Evolutionary conservation across 2,329 filamentous ascomycete species (phyloP).

Genomic region (Xylariaceae sp.): DNA sequence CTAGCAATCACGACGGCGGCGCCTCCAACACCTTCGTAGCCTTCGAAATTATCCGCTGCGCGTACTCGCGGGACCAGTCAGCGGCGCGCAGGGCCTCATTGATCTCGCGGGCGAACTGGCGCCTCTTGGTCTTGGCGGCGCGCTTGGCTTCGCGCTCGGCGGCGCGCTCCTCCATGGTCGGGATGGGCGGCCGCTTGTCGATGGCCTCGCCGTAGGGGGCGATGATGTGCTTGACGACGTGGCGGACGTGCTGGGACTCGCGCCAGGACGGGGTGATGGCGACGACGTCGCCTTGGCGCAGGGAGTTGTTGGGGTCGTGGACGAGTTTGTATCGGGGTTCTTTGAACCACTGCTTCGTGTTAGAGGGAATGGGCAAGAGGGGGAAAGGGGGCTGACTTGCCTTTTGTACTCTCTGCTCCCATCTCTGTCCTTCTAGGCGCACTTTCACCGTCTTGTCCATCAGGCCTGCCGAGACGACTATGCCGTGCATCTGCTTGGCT

Average conservation of each 20-base stretch:
- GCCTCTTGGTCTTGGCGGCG: background rate
- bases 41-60: background rate
- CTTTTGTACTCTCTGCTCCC: conserved; percentile 69
- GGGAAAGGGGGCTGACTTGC: conserved; percentile 38
- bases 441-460: conserved; percentile 80
- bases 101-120: background rate
- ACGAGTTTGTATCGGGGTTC: conserved; percentile 62
- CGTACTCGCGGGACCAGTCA: background rate
- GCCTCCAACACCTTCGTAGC: background rate
- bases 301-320: conserved; percentile 70
- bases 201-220: conserved; percentile 61
- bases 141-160: conserved; percentile 1
- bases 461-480: conserved; percentile 71
- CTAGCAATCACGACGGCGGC: too few species aligned
- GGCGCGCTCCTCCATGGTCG: conserved; percentile 55
- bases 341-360: conserved; percentile 53
- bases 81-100: background rate
- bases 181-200: conserved; percentile 59
- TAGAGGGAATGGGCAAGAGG: background rate
- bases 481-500: conserved; percentile 53
- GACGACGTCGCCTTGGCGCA: conserved; percentile 70
- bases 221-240: conserved; percentile 70
- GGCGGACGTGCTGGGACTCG: conserved; percentile 61
- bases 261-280: conserved; percentile 63
- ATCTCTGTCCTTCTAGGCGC: conserved; percentile 63